Evolutionary conservation across 768 basidiomycete species (phyloP).

Genomic region (Suillus variegatus): DNA sequence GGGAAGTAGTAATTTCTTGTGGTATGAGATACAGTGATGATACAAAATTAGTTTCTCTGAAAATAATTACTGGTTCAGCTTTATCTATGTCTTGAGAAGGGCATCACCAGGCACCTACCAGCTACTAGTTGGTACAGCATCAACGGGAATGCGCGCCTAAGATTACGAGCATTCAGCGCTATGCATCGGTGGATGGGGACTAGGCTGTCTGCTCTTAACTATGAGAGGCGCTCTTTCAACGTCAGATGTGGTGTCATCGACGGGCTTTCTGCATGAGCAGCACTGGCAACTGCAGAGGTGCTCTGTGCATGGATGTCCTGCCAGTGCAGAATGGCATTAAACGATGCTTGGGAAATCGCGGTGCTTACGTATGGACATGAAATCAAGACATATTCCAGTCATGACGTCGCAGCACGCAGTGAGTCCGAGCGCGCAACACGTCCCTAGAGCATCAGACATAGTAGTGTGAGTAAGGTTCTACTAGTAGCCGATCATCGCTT

Average conservation of each 20-base stretch:
- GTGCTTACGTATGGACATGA: conserved; percentile 23
- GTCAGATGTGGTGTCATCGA: not conserved
- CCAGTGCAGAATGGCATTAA: not conserved
- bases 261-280: conserved; percentile 11
- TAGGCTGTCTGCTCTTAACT: conserved; percentile 21
- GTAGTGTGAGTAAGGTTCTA: conserved; percentile 1
- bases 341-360: not conserved
- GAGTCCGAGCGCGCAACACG: conserved; percentile 19
- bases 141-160: not conserved
- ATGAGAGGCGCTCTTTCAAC: conserved; percentile 25
- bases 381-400: conserved; percentile 24
- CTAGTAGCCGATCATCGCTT: not conserved
- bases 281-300: conserved; percentile 21
- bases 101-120: not conserved
- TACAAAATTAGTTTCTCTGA: not conserved
- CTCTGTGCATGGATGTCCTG: conserved; percentile 28
- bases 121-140: not conserved
- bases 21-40: not conserved
- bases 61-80: not conserved
- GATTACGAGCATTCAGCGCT: not conserved
- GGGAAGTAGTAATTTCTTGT: not conserved
- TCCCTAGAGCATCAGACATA: conserved; percentile 24
- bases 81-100: not conserved
- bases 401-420: conserved; percentile 25
- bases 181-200: conserved; percentile 26